Evolutionary conservation across 768 basidiomycete genomes (phyloP), one percentile per base, ranked within the genome.

Genomic region (Hericium alpestre): DNA sequence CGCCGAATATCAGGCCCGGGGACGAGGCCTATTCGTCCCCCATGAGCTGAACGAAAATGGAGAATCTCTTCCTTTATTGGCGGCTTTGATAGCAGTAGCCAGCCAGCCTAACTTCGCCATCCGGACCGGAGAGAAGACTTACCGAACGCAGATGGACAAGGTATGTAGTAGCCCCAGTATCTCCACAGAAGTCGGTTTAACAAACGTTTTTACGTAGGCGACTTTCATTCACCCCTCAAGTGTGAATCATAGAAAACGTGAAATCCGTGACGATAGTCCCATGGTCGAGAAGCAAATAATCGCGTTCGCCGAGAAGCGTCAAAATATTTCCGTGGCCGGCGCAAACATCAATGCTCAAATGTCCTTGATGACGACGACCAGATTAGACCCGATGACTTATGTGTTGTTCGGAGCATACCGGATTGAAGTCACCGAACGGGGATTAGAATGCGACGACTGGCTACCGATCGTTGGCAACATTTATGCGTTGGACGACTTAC

Each of bases 51-150:
- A 91, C 62, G 69, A 69, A 43, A 90, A 93, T 63, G 78, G 78
- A n/a, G 74, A 85, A 53, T 89, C 85, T 22, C 67, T 84, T 15
- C 88, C 93, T 11, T 70, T 96, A 23, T 72, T 95, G 27, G 83
- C 88, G 12, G 91, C 86, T 8, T 74, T 97, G 54, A 88, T 96
- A 65, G 82, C 91, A 10, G 80, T 90, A 53, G 91, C 90, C 0
- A 82, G 81, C 1, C 91, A 94, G 64, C 93, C 93, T 22, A 93
- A 94, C 69, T 95, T 93, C 68, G 93, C 88, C 3, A 79, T 95
- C 54, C 75, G 87, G 53, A 82, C 80, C 6, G 79, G 83, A 1
- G 84, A 85, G 47, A 82, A 76, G 67, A 76, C 76, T 6, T 80
- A 81, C 58, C 77, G 91, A 47, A 95, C 93, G 2, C 75, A 81